These are phyloP conservation scores for Pleurotus platypus DNA, from an alignment of 768 basidiomycete genomes.

Conservation along the genomic window DNA sequence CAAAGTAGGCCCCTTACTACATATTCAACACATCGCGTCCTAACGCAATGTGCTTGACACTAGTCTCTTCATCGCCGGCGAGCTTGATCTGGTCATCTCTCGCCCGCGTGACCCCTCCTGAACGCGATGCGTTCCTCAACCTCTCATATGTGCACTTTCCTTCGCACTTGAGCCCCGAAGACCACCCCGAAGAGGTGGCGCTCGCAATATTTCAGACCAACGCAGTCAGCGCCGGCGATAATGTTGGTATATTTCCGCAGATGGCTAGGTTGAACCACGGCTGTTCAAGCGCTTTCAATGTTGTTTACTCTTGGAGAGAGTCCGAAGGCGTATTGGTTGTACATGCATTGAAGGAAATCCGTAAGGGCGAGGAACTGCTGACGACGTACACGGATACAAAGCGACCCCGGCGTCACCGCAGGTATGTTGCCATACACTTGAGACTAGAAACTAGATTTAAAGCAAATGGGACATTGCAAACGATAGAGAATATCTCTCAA, in stretches of 20 bases:
- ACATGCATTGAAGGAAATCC: slow-evolving; percentile 53
- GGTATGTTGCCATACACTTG: slow-evolving; percentile 26
- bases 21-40: neutral
- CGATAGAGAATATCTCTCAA: slow-evolving; percentile 30
- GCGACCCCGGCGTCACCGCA: slow-evolving; percentile 45
- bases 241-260: slow-evolving; percentile 61
- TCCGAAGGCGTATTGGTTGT: slow-evolving; percentile 46
- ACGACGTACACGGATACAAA: slow-evolving; percentile 62
- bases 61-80: slow-evolving; percentile 44
- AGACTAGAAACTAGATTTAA: neutral
- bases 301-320: slow-evolving; percentile 58
- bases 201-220: slow-evolving; percentile 69
- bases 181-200: slow-evolving; percentile 41
- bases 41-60: neutral
- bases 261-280: slow-evolving; percentile 70
- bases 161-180: slow-evolving; percentile 28
- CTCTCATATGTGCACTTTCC: slow-evolving; percentile 58
- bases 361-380: slow-evolving; percentile 57
- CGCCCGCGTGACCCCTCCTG: slow-evolving; percentile 23
- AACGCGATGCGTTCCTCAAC: slow-evolving; percentile 43
- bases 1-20: slow-evolving; percentile 33
- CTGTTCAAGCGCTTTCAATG: slow-evolving; percentile 65
- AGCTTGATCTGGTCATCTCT: slow-evolving; percentile 36
- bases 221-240: slow-evolving; percentile 49
- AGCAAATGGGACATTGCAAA: slow-evolving; percentile 25